Evolutionary conservation across 306 rosid species (phyloP).

Genomic region (Fagus sylvatica): DNA sequence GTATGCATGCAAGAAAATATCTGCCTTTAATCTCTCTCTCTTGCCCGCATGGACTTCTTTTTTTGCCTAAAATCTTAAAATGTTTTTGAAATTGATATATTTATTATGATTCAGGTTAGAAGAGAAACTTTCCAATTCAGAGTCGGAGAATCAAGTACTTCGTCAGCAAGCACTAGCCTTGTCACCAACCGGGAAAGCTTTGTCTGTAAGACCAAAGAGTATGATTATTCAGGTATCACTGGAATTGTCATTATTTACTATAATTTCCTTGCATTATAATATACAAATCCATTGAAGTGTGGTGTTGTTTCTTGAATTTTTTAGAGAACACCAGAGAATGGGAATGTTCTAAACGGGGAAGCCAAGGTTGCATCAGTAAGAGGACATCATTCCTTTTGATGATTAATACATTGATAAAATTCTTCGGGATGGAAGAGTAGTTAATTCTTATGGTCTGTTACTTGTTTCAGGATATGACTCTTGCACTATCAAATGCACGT

Average conservation of each 20-base stretch:
- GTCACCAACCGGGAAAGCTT: conserved; percentile 84
- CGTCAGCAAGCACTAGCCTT: conserved; percentile 98
- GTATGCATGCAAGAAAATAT: conserved; percentile 7
- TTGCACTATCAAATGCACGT: conserved; percentile 72
- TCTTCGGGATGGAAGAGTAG: conserved; percentile 8
- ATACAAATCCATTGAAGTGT: conserved; percentile 18
- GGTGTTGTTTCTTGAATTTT: conserved; percentile 38
- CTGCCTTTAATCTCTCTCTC: neutral
- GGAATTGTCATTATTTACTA: conserved; percentile 20
- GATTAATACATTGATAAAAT: conserved; percentile 9
- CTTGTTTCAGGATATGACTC: conserved; percentile 71
- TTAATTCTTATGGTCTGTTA: conserved; percentile 20
- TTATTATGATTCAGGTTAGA: conserved; percentile 66
- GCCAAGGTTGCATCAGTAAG: conserved; percentile 64
- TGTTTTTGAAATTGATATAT: conserved; percentile 16
- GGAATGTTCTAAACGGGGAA: conserved; percentile 76
- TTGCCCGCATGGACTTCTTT: conserved; percentile 1
- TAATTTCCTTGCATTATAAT: conserved; percentile 6
- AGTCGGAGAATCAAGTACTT: conserved; percentile 98
- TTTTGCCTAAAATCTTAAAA: conserved; percentile 5
- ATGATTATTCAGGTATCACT: conserved; percentile 81
- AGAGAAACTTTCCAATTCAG: conserved; percentile 92
- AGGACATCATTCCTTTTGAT: conserved; percentile 27
- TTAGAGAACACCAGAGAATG: conserved; percentile 97
- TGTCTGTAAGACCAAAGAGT: conserved; percentile 77